phyloP scores from a whole-genome alignment of 2,329 filamentous ascomycete species.

The Metarhizium album region DNA sequence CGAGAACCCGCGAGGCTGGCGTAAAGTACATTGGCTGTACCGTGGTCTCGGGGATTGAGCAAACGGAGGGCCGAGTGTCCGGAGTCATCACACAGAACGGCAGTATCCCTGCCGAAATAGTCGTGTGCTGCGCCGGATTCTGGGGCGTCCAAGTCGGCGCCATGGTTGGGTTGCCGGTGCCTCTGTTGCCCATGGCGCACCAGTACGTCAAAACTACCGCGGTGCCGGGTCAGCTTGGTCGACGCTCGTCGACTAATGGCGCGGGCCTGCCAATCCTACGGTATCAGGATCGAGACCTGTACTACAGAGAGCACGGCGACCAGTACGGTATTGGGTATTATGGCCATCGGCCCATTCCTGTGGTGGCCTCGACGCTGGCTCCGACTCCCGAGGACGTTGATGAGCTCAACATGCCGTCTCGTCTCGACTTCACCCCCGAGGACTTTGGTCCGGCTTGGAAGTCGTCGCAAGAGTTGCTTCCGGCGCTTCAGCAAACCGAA shows the following conservation, averaged over 20 bases:
- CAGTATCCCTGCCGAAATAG: conserved; percentile 44
- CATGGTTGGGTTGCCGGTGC: conserved; percentile 47
- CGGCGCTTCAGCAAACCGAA: conserved; percentile 36
- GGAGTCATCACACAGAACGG: conserved; percentile 41
- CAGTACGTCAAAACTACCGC: conserved; percentile 53
- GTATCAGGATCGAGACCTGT: conserved; percentile 52
- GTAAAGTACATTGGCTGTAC: conserved; percentile 47
- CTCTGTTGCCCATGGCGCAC: conserved; percentile 49
- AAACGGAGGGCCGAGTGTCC: conserved; percentile 36
- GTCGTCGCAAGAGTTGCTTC: conserved; percentile 42
- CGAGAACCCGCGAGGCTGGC: conserved; percentile 44
- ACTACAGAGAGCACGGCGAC: conserved; percentile 55
- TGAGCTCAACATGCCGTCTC: conserved; percentile 53
- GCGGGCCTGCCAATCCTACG: conserved; percentile 48
- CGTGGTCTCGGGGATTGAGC: conserved; percentile 45
- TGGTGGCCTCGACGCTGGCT: conserved; percentile 43
- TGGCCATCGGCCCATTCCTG: conserved; percentile 50
- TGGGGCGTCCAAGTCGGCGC: conserved; percentile 56
- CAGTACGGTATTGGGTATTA: conserved; percentile 54
- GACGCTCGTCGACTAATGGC: conserved; percentile 28
- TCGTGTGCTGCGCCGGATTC: conserved; percentile 53
- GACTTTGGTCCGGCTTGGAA: conserved; percentile 53
- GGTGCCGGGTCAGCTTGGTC: conserved; percentile 31
- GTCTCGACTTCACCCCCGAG: conserved; percentile 45
- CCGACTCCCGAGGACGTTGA: conserved; percentile 40